Percentiles rank a stretch among this genome's conserved stretches.
These are phyloP conservation scores for Lithohypha guttulata DNA, from an alignment of 2,329 filamentous ascomycete species.

Conservation along the genomic window DNA sequence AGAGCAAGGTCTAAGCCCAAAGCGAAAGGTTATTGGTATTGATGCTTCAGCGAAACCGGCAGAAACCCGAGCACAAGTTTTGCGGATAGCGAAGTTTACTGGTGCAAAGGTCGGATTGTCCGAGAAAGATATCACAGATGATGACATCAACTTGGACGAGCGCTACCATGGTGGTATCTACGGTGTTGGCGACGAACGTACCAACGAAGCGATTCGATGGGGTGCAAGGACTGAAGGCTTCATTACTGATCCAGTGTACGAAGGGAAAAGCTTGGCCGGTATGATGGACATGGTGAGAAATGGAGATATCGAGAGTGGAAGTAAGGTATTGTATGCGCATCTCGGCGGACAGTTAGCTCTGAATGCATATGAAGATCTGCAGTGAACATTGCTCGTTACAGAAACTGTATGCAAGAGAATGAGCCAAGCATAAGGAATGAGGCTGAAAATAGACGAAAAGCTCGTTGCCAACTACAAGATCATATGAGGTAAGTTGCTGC, in stretches of 20 bases:
- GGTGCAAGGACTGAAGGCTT: constrained; percentile 59
- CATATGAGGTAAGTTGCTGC: too few relatives aligned
- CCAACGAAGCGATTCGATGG: constrained; percentile 58
- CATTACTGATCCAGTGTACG: constrained; percentile 66
- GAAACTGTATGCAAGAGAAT: too few relatives aligned
- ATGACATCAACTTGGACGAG: constrained; percentile 53
- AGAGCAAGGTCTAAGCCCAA: constrained; percentile 31
- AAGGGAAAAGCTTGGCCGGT: constrained; percentile 63
- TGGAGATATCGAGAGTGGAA: constrained; percentile 39
- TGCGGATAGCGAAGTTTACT: constrained; percentile 56
- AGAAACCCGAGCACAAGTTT: constrained; percentile 54
- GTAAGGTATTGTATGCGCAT: constrained; percentile 60
- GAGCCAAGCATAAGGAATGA: too few relatives aligned
- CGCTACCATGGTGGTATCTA: constrained; percentile 58
- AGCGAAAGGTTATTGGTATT: constrained; percentile 53
- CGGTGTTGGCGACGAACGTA: constrained; percentile 55
- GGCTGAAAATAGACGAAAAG: too few relatives aligned
- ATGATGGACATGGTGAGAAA: constrained; percentile 55
- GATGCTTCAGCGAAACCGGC: constrained; percentile 51
- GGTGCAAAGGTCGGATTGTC: constrained; percentile 51
- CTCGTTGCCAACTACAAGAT: too few relatives aligned
- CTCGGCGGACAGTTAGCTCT: constrained; percentile 59
- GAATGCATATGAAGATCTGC: constrained; percentile 51
- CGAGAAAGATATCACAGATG: constrained; percentile 49
- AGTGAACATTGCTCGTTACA: too few relatives aligned